phyloP scores from a whole-genome alignment of 2,329 filamentous ascomycete genomes.

The Phaeosphaeriaceae sp. region DNA sequence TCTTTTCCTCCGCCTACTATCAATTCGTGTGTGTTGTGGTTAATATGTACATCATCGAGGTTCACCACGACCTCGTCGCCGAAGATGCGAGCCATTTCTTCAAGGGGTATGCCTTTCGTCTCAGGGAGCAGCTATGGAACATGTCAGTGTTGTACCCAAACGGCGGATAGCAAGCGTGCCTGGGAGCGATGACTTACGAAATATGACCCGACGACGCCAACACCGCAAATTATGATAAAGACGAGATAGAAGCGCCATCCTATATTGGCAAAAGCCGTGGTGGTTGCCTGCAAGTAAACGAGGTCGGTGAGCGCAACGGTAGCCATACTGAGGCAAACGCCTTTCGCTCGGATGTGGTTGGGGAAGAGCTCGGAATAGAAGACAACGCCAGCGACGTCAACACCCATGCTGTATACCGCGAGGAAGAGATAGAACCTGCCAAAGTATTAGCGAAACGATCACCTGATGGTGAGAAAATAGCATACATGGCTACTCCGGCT shows the following conservation, averaged over 20 bases:
- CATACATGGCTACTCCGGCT: slow-evolving; percentile 25
- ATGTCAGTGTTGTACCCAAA: not conserved
- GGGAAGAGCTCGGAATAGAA: slow-evolving; percentile 28
- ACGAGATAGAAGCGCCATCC: slow-evolving; percentile 43
- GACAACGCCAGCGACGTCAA: slow-evolving; percentile 30
- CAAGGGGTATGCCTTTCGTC: slow-evolving; percentile 41
- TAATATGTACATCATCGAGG: slow-evolving; percentile 22
- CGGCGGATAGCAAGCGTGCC: not conserved
- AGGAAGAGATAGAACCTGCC: slow-evolving; percentile 31
- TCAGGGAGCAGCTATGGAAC: slow-evolving; percentile 26
- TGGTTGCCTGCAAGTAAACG: slow-evolving; percentile 36
- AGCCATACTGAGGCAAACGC: slow-evolving; percentile 29
- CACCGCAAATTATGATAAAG: slow-evolving; percentile 29
- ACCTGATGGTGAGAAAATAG: not conserved
- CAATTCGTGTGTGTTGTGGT: slow-evolving; percentile 31
- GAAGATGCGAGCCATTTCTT: slow-evolving; percentile 41
- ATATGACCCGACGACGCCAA: slow-evolving; percentile 23
- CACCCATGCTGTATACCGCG: slow-evolving; percentile 26
- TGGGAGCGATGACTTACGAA: slow-evolving; percentile 7
- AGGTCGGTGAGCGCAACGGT: slow-evolving; percentile 48
- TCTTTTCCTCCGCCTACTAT: slow-evolving; percentile 12
- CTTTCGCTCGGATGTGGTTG: slow-evolving; percentile 33
- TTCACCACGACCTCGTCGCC: slow-evolving; percentile 31
- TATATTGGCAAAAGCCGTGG: slow-evolving; percentile 41
- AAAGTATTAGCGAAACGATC: not conserved